A percentile compares a stretch with the other conserved stretches of the same genome.
phyloP scores from a whole-genome alignment of 306 rosid genomes.

The Trifolium dubium region DNA sequence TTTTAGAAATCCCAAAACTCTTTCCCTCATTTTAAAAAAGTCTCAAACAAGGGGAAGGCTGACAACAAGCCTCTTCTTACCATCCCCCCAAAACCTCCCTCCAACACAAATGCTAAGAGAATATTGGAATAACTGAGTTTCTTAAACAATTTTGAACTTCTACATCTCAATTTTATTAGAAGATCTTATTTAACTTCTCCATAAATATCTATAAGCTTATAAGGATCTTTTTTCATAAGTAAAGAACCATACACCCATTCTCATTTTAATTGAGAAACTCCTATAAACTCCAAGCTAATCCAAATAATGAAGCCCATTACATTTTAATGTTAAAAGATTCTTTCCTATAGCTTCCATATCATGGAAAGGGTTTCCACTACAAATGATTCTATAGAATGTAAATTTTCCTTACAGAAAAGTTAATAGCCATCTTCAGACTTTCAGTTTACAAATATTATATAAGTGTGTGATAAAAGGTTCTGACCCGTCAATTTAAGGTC shows the following conservation, averaged over 20 bases:
- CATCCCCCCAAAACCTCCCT: background rate
- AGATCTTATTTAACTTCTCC: background rate
- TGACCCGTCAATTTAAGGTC: slow-evolving; percentile 6
- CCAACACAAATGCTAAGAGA: background rate
- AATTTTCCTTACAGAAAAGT: background rate
- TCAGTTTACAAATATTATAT: background rate
- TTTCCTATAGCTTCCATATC: background rate
- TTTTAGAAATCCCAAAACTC: background rate
- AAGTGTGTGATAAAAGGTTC: background rate
- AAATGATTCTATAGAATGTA: background rate
- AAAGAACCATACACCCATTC: background rate
- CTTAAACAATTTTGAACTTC: background rate
- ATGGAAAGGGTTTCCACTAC: background rate
- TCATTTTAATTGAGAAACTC: background rate
- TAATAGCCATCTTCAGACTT: background rate
- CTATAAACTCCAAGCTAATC: background rate
- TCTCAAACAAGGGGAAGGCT: background rate
- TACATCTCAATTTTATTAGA: background rate
- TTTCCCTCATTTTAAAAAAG: background rate
- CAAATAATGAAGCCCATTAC: background rate
- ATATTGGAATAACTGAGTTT: background rate
- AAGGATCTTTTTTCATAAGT: background rate
- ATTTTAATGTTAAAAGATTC: background rate
- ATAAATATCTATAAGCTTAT: background rate
- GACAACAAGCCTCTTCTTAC: background rate